These are phyloP conservation scores for Lathyrus aphaca DNA, from an alignment of 306 rosid genomes.

Conservation along the genomic window DNA sequence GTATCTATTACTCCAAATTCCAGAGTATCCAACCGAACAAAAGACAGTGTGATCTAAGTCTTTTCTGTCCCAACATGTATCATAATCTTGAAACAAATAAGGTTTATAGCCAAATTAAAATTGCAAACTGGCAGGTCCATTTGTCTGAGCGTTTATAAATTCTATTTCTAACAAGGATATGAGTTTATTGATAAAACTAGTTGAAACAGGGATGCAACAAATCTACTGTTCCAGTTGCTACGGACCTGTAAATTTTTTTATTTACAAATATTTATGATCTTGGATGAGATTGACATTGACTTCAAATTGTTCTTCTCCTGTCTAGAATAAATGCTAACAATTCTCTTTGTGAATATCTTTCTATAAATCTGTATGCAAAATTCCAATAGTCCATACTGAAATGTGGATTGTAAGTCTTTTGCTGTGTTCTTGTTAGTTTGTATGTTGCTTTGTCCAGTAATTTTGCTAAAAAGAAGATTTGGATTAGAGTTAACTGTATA, in stretches of 20 bases:
- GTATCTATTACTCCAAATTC: not conserved
- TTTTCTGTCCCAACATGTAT: not conserved
- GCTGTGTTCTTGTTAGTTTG: conserved; percentile 37
- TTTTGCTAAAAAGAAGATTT: conserved; percentile 36
- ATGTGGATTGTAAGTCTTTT: conserved; percentile 36
- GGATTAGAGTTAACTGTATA: conserved; percentile 24
- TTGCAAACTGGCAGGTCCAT: not conserved
- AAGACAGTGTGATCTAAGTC: not conserved
- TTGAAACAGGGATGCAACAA: not conserved
- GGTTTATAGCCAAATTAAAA: not conserved
- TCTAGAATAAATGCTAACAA: not conserved
- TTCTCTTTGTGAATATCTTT: not conserved
- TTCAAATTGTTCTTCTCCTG: not conserved
- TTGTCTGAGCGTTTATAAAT: not conserved
- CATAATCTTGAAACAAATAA: not conserved
- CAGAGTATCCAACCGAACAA: not conserved
- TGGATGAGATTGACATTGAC: not conserved
- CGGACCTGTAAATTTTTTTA: not conserved
- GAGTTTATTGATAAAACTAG: not conserved
- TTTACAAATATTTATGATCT: not conserved
- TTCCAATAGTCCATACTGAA: conserved; percentile 12
- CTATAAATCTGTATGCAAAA: not conserved
- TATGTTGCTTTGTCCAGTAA: conserved; percentile 26
- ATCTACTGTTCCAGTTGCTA: not conserved
- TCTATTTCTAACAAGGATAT: not conserved